Evolutionary conservation across 1,139 yeast genomes (phyloP).

Genomic region (Nadsonia starkeyi-henricii): DNA sequence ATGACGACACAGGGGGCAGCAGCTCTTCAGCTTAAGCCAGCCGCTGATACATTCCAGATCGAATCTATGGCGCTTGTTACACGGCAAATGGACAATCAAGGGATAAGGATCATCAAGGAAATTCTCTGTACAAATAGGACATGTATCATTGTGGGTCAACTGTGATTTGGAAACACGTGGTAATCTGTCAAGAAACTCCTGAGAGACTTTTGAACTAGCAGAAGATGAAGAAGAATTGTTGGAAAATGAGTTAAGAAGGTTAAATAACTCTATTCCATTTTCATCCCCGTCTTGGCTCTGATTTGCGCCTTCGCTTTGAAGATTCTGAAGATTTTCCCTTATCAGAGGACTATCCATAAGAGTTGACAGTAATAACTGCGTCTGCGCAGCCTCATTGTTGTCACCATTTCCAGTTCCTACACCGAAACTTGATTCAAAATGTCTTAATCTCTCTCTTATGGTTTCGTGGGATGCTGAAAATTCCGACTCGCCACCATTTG

Average conservation of each 20-base stretch:
- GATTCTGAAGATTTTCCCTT: neutral
- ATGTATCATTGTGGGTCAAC: conserved; percentile 43
- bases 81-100: conserved; percentile 66
- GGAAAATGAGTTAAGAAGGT: neutral
- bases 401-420: no score
- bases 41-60: conserved; percentile 87
- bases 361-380: neutral
- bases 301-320: neutral
- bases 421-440: no score
- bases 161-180: conserved; percentile 45
- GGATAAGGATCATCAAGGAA: conserved; percentile 68
- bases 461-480: no score
- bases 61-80: conserved; percentile 55
- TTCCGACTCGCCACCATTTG: no score
- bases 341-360: neutral
- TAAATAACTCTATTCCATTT: neutral
- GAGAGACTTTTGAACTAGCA: conserved; percentile 14
- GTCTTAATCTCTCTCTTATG: no score
- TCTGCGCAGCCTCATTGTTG: neutral
- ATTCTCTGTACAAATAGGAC: conserved; percentile 74
- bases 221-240: neutral
- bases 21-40: conserved; percentile 66
- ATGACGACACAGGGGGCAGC: conserved; percentile 81
- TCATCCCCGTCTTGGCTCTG: neutral
- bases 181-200: conserved; percentile 56